Evolutionary conservation across 179 eudicot genomes (phyloP).

Genomic region (Corrigiola litoralis): DNA sequence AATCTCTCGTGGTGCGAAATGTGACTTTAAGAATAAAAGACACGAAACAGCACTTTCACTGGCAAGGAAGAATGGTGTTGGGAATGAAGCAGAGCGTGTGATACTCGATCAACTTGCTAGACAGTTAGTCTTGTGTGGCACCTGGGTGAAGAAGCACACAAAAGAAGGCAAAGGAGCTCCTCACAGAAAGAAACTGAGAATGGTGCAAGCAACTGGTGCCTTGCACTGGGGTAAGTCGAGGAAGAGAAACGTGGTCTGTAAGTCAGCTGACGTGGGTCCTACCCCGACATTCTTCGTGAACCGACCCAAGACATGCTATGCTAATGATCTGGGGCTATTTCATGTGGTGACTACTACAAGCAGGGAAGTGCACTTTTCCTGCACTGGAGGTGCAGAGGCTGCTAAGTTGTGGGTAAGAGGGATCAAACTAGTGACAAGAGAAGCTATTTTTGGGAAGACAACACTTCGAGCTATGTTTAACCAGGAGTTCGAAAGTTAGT

Average conservation of each 20-base stretch:
- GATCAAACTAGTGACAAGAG: constrained; percentile 51
- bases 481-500: constrained; percentile 16
- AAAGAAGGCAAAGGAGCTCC: constrained; percentile 53
- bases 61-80: constrained; percentile 33
- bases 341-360: constrained; percentile 48
- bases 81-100: constrained; percentile 45
- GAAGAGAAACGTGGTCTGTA: constrained; percentile 55
- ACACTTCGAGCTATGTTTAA: constrained; percentile 30
- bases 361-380: constrained; percentile 58
- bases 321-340: constrained; percentile 46
- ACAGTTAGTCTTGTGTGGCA: constrained; percentile 41
- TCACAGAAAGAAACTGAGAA: constrained; percentile 43
- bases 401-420: constrained; percentile 69
- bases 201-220: constrained; percentile 50
- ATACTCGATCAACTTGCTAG: constrained; percentile 54
- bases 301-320: constrained; percentile 35
- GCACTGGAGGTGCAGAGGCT: constrained; percentile 48
- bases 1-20: constrained; percentile 46
- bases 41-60: constrained; percentile 47
- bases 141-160: constrained; percentile 52
- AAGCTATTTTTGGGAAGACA: constrained; percentile 49
- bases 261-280: constrained; percentile 58
- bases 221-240: constrained; percentile 67
- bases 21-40: constrained; percentile 35
- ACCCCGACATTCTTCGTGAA: constrained; percentile 41